Conservation (phyloP, 306 rosid species). For the Fragaria nilgerrensis region DNA sequence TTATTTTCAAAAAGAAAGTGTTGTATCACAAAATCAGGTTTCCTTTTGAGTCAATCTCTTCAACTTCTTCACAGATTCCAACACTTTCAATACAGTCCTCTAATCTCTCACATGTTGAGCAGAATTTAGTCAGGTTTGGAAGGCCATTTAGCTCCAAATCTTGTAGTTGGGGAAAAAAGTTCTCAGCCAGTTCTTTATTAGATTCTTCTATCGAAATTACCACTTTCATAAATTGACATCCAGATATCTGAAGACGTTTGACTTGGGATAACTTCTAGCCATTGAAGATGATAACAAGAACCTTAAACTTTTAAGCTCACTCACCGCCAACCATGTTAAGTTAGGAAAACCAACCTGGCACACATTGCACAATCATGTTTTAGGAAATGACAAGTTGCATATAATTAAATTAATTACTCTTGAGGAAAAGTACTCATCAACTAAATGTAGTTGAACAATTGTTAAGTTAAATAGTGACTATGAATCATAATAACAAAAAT, state of each 20-base stretch:
- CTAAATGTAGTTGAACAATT: background rate
- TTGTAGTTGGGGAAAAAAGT: background rate
- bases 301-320: background rate
- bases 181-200: background rate
- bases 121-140: slow-evolving; percentile 12
- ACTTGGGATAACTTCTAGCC: slow-evolving; percentile 32
- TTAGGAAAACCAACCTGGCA: slow-evolving; percentile 11
- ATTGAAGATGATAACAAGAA: slow-evolving; percentile 23
- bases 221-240: slow-evolving; percentile 28
- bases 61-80: too few species aligned
- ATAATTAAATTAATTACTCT: too few species aligned
- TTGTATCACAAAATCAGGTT: too few species aligned
- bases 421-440: background rate
- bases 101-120: background rate
- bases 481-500: background rate
- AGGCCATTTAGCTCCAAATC: background rate
- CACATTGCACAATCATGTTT: background rate
- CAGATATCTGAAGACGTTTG: slow-evolving; percentile 25
- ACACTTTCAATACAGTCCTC: fast-evolving
- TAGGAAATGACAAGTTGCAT: background rate
- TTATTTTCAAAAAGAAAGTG: too few species aligned
- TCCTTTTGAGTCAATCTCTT: too few species aligned
- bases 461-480: too few species aligned
- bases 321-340: slow-evolving; percentile 31
- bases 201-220: slow-evolving; percentile 7